Percentiles rank a stretch among this genome's conserved stretches.
phyloP scores from a whole-genome alignment of 2,329 filamentous ascomycete genomes.

The Penicillium sp. region DNA sequence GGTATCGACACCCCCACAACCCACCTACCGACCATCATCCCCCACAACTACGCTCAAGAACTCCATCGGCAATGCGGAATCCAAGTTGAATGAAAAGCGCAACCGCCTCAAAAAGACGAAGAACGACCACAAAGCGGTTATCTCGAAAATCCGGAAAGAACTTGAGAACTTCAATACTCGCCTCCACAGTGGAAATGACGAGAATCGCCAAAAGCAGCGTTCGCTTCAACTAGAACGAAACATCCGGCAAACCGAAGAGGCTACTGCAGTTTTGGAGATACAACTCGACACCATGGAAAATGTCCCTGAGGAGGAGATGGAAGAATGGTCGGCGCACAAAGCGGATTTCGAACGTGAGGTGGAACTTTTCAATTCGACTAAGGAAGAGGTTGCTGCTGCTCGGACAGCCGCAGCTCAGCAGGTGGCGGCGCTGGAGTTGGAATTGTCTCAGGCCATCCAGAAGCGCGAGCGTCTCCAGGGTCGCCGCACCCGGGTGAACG shows the following conservation, averaged over 20 bases:
- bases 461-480: conserved; percentile 53
- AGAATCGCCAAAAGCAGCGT: conserved; percentile 55
- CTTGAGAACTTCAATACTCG: conserved; percentile 51
- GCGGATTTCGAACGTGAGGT: conserved; percentile 48
- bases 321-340: conserved; percentile 47
- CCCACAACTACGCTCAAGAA: conserved; percentile 58
- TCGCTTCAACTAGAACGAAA: conserved; percentile 54
- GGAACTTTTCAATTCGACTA: conserved; percentile 43
- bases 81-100: conserved; percentile 52
- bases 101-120: conserved; percentile 52
- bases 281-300: conserved; percentile 50
- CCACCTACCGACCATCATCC: conserved; percentile 54
- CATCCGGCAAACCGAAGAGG: conserved; percentile 56
- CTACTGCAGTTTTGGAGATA: conserved; percentile 46
- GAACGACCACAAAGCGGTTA: conserved; percentile 52
- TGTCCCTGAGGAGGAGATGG: conserved; percentile 49
- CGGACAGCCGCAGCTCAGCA: conserved; percentile 47
- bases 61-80: conserved; percentile 54
- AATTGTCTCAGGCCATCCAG: conserved; percentile 45
- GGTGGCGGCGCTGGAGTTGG: conserved; percentile 44
- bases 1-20: conserved; percentile 45
- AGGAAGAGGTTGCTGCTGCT: conserved; percentile 43
- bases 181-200: conserved; percentile 51
- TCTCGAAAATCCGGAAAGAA: conserved; percentile 53
- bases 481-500: conserved; percentile 50